Evolutionary conservation across 2,329 filamentous ascomycete species (phyloP), one percentile per base, ranked within the genome.

Genomic region (Pyrenophora graminea): DNA sequence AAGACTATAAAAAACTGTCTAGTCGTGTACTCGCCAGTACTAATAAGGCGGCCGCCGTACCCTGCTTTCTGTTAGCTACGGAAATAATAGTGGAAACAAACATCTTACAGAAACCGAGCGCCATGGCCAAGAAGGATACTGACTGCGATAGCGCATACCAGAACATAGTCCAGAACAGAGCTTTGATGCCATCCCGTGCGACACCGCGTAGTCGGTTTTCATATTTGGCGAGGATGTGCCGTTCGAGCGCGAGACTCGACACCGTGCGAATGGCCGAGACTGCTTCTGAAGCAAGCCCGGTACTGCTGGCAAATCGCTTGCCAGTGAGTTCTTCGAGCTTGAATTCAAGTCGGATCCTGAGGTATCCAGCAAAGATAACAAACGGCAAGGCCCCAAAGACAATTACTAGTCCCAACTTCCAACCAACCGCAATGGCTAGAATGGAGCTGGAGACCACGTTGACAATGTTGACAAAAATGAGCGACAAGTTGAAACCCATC

Each of bases 1-100:
- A 96, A 97, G 66, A 90, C 91, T 39, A 96, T 80, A 76, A 97
- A 97, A 81, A 97, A 97, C 61, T 92, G 88, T 73, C 93, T 93
- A 64, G 91, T 81, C 2, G 78, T 74, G 13, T 89, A 84, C 23
- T 86, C 81, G 10, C 64, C 62, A 17, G 49, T 56, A 38, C 66
- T 70, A 31, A 74, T 66, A 6, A 73, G 51, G 2, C 62, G 65
- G 2, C 70, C 70, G 6, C 71, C 72, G 41, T 73, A 77, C 72
- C 62, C 33, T 61, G 41, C 4, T n/a, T 12, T 12, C 15, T 32
- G 30, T 63, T 21, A 76, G 44, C 27, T 17, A 17, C 6, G 82
- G 10, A 25, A 19, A 9, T 17, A 13, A 21, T 33, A 0, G 85
- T 83, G 68, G 88, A 84, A 68, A 87, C 89, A 25, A 13, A 13